Evolutionary conservation across 306 rosid species (phyloP), one percentile per base, ranked within the genome.

Genomic region (Vigna radiata): DNA sequence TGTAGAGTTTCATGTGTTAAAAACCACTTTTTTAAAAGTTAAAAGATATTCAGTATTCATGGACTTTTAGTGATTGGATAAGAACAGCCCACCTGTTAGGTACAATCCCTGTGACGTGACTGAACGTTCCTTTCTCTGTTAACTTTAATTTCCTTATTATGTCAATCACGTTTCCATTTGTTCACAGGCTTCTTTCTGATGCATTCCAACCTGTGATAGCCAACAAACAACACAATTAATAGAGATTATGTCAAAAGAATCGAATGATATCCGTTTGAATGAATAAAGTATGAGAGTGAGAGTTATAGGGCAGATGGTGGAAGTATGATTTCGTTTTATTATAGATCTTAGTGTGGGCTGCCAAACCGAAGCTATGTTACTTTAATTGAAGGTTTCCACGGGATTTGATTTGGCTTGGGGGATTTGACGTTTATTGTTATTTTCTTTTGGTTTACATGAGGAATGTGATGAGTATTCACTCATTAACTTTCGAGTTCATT

Each of bases 21-120:
- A 48, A 37, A 49, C 43, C 48, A 33, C 41, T 61, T 68, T 46
- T 74, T 9, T 49, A 15, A 56, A 70, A 13, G 23, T 67, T 33
- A 33, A 37, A 68, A 81, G 44, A 13, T 66, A 62, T 69, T 79
- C 27, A 49, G 52, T 62, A 13, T 14, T 54, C 63, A 53, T 62
- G 67, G n/a, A 75, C 77, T 68, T 48, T 18, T 9, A 47, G 72
- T 79, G 68, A 70, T 70, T 76, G 54, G 84, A 68, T 27, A 68
- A 41, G 50, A 79, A 75, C 67, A 47, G 23, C 21, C 75, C 44
- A 79, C 55, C 87, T 79, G 68, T 75, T 63, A 21, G 70, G 60
- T 79, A 23, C 36, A 39, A 70, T 79, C 81, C 79, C 46, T 48
- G 43, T 75, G 84, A 70, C 75, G 67, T 74, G 70, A 79, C 75